Conservation (phyloP, 2,329 filamentous ascomycete genomes). For the Venturia effusa region DNA sequence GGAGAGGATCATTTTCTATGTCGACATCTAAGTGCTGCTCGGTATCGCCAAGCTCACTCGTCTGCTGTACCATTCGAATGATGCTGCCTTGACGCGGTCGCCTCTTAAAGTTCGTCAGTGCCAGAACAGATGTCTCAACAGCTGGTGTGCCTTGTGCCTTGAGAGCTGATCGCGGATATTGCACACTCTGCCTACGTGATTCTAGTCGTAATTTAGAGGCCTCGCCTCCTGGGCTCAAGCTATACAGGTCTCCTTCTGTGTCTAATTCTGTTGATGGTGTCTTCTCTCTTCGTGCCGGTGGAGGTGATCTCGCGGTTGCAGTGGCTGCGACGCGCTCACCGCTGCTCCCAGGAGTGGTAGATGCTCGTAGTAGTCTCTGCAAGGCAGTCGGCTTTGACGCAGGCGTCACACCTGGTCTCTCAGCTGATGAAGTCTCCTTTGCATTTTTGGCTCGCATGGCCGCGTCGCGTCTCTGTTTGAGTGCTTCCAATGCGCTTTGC, state of each 20-base stretch:
- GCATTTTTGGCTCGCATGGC: background rate
- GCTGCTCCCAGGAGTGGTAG: background rate
- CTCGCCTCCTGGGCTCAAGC: conserved; percentile 9
- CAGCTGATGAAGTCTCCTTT: background rate
- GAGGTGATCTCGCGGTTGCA: background rate
- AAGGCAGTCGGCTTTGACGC: conserved; percentile 9
- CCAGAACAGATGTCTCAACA: conserved; percentile 35
- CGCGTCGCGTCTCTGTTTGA: conserved; percentile 23
- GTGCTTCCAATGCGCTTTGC: conserved; percentile 20
- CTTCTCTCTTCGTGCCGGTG: background rate
- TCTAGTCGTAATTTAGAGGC: conserved; percentile 4
- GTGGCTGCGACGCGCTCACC: background rate
- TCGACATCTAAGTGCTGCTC: conserved; percentile 31
- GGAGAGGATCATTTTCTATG: conserved; percentile 27
- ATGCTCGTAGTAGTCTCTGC: background rate
- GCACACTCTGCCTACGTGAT: conserved; percentile 3
- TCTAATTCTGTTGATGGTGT: background rate
- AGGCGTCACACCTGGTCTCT: background rate
- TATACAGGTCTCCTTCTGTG: conserved; percentile 11
- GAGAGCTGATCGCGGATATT: background rate
- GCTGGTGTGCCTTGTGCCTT: conserved; percentile 28
- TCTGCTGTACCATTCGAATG: conserved; percentile 37
- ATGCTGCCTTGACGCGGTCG: conserved; percentile 38
- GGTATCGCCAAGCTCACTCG: conserved; percentile 25
- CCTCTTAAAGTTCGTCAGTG: conserved; percentile 40